phyloP scores from a whole-genome alignment of 2,329 filamentous ascomycete genomes.

The Trichoderma arundinaceum region DNA sequence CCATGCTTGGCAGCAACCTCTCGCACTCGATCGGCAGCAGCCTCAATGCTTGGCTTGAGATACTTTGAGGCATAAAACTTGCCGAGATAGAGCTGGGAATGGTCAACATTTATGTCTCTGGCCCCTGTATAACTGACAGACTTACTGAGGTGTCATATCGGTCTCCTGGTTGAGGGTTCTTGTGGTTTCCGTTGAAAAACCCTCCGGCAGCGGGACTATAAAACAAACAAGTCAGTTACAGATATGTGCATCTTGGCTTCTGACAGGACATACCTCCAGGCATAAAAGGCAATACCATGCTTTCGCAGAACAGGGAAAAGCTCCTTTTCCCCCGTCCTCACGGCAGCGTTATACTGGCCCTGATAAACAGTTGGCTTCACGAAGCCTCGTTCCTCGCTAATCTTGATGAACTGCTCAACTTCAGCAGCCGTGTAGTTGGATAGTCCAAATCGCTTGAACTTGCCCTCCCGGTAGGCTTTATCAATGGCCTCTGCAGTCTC shows the following conservation, averaged over 20 bases:
- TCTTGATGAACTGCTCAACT: slow-evolving; percentile 50
- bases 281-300: slow-evolving; percentile 51
- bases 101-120: background rate
- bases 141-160: slow-evolving; percentile 24
- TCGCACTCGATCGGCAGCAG: slow-evolving; percentile 8
- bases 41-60: slow-evolving; percentile 18
- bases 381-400: slow-evolving; percentile 50
- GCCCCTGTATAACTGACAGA: background rate
- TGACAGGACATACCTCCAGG: slow-evolving; percentile 42
- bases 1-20: slow-evolving; percentile 15
- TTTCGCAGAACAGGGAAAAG: slow-evolving; percentile 51
- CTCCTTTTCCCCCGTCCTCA: slow-evolving; percentile 49
- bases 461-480: slow-evolving; percentile 52
- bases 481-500: slow-evolving; percentile 27
- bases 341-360: slow-evolving; percentile 49
- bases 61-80: background rate
- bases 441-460: slow-evolving; percentile 66
- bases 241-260: too few relatives aligned
- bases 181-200: slow-evolving; percentile 23
- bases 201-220: slow-evolving; percentile 18
- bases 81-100: slow-evolving; percentile 7
- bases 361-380: slow-evolving; percentile 55
- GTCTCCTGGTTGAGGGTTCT: slow-evolving; percentile 16
- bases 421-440: slow-evolving; percentile 54
- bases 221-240: background rate